These are phyloP conservation scores for Trichosanthes cucumerina DNA, from an alignment of 306 rosid species.

Conservation along the genomic window DNA sequence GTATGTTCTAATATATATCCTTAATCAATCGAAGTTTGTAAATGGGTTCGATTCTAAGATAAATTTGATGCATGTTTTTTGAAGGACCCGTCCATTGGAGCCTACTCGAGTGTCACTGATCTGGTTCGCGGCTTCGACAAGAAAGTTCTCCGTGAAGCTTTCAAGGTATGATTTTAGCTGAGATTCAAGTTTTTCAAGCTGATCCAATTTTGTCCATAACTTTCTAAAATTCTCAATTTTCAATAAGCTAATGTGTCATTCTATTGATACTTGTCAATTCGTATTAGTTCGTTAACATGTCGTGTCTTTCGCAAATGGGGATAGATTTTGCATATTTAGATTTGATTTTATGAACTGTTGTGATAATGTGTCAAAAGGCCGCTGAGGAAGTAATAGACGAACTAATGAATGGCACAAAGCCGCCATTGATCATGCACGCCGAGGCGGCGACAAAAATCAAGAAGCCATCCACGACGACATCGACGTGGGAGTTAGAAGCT, in stretches of 20 bases:
- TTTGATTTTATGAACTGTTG: not conserved
- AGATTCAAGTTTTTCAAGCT: not conserved
- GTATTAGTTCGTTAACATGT: not conserved
- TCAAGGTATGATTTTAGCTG: constrained; percentile 30
- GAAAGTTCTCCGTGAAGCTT: constrained; percentile 52
- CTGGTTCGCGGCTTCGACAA: constrained; percentile 58
- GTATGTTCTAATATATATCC: constrained; percentile 25
- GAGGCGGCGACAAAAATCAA: constrained; percentile 22
- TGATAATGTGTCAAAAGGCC: constrained; percentile 27
- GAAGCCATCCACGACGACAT: not conserved
- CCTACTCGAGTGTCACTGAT: constrained; percentile 58
- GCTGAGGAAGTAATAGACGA: constrained; percentile 51
- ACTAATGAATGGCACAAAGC: constrained; percentile 26
- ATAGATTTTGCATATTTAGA: not conserved
- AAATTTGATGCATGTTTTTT: not conserved
- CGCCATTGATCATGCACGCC: constrained; percentile 55
- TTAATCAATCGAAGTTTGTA: not conserved
- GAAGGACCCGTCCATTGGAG: constrained; percentile 54
- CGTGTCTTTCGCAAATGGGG: not conserved
- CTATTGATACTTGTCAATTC: not conserved
- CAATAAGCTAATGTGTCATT: not conserved
- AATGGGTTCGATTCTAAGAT: not conserved
- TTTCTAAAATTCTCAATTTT: not conserved
- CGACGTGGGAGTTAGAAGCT: constrained; percentile 32
- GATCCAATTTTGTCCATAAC: not conserved